These are phyloP conservation scores for Phialophora chinensis DNA, from an alignment of 2,329 filamentous ascomycete species.

Conservation along the genomic window DNA sequence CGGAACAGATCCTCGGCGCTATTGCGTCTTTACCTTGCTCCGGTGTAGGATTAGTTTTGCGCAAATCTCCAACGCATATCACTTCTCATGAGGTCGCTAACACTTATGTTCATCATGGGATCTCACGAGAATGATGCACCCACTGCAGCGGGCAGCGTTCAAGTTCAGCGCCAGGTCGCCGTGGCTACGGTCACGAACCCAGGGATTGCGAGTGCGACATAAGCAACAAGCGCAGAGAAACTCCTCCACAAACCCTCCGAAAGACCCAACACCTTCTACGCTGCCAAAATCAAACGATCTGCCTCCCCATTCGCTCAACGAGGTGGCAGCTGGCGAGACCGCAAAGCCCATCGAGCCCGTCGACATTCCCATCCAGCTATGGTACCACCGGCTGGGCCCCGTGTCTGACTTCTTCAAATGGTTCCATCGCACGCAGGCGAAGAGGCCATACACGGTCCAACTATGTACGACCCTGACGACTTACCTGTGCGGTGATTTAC, in stretches of 20 bases:
- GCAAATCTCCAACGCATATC: slow-evolving; percentile 4
- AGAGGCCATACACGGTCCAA: slow-evolving; percentile 79
- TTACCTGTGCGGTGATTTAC: slow-evolving; percentile 63
- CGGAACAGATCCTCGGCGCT: slow-evolving; percentile 6
- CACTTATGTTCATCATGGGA: slow-evolving; percentile 20
- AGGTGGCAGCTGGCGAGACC: slow-evolving; percentile 20
- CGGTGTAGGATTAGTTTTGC: slow-evolving; percentile 16
- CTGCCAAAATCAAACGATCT: slow-evolving; percentile 7
- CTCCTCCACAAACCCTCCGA: slow-evolving; percentile 15
- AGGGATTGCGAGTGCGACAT: slow-evolving; percentile 19
- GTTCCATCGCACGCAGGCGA: slow-evolving; percentile 66
- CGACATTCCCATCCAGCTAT: slow-evolving; percentile 37
- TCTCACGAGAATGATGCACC: slow-evolving; percentile 23
- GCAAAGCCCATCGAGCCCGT: slow-evolving; percentile 32
- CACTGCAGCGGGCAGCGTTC: slow-evolving; percentile 28
- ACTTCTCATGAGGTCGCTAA: slow-evolving; percentile 5
- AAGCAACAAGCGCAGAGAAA: slow-evolving; percentile 26
- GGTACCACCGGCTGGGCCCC: slow-evolving; percentile 40
- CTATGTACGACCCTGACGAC: slow-evolving; percentile 76
- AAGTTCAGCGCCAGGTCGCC: slow-evolving; percentile 31
- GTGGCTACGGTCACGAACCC: slow-evolving; percentile 21
- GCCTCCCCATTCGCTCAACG: slow-evolving; percentile 27
- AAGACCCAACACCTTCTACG: slow-evolving; percentile 16
- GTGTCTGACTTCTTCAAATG: slow-evolving; percentile 40
- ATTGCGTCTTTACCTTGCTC: slow-evolving; percentile 8